phyloP scores from a whole-genome alignment of 345 rosid species.

The Populus simonii region DNA sequence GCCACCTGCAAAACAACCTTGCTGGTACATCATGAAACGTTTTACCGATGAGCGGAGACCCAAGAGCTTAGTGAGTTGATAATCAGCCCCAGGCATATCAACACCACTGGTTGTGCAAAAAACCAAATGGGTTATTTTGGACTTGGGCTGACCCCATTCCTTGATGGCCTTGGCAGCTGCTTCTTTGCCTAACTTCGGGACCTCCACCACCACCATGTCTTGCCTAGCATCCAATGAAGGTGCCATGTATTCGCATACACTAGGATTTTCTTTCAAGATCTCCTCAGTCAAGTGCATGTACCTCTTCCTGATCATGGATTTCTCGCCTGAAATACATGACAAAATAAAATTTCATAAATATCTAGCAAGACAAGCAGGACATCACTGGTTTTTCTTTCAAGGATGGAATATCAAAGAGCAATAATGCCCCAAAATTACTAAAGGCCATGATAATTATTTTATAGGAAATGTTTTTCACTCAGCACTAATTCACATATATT shows the following conservation, averaged over 20 bases:
- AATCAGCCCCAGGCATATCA: constrained; percentile 94
- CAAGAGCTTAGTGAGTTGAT: constrained; percentile 79
- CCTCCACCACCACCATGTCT: constrained; percentile 74
- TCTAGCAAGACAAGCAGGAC: not conserved
- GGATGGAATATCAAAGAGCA: no score
- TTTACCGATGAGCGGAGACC: constrained; percentile 78
- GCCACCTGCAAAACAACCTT: constrained; percentile 76
- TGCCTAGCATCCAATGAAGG: constrained; percentile 70
- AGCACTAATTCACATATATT: no score
- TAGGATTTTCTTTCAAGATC: constrained; percentile 51
- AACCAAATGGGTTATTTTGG: constrained; percentile 75
- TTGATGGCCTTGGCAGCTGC: constrained; percentile 75
- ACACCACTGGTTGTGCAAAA: constrained; percentile 87
- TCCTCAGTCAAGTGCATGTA: constrained; percentile 74
- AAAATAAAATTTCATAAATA: not conserved
- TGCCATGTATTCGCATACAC: constrained; percentile 64
- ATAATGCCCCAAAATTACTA: no score
- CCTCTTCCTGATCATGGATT: constrained; percentile 58
- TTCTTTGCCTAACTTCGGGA: constrained; percentile 76
- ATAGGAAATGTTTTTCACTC: no score
- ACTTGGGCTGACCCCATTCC: constrained; percentile 84
- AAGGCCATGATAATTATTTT: no score
- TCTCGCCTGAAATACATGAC: constrained; percentile 48
- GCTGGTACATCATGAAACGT: constrained; percentile 66
- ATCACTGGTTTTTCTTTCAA: no score